A percentile compares a stretch with the other conserved stretches of the same genome.
Conservation (phyloP, 2,329 filamentous ascomycete genomes). For the Lachnellula arida region DNA sequence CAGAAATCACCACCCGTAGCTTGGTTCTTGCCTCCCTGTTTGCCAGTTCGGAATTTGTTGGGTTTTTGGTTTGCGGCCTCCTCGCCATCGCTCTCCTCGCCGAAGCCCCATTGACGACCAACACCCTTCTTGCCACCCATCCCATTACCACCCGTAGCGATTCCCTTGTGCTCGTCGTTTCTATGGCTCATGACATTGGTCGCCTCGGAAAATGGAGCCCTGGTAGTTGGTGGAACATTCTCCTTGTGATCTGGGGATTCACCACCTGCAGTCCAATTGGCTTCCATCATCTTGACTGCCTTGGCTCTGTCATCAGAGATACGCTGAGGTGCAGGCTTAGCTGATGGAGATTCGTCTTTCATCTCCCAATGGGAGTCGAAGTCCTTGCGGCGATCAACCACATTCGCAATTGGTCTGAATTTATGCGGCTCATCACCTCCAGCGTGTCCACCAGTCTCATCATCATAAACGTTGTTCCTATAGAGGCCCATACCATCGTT, state of each 20-base stretch:
- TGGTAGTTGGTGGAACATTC: conserved; percentile 27
- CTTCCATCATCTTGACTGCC: conserved; percentile 68
- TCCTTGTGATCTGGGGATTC: conserved; percentile 48
- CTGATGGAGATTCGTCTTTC: conserved; percentile 59
- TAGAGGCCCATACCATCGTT: conserved; percentile 71
- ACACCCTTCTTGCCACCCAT: conserved; percentile 28
- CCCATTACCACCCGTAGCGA: conserved; percentile 25
- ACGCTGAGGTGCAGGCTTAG: conserved; percentile 39
- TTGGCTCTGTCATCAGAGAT: conserved; percentile 59
- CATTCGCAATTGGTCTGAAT: conserved; percentile 55
- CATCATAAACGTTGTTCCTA: conserved; percentile 67
- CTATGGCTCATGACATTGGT: conserved; percentile 22
- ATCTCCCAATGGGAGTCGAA: conserved; percentile 76
- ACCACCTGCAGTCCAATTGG: conserved; percentile 55
- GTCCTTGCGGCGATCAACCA: conserved; percentile 67
- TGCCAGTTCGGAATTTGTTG: conserved; percentile 25
- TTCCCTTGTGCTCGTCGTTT: conserved; percentile 22
- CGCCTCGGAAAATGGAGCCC: conserved; percentile 26
- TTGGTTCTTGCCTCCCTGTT: conserved; percentile 24
- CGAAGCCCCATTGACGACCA: conserved; percentile 49
- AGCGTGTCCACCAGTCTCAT: conserved; percentile 38
- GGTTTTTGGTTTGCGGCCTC: conserved; percentile 31
- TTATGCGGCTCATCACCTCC: conserved; percentile 11
- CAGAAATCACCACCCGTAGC: conserved; percentile 33
- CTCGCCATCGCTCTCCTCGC: conserved; percentile 44